A percentile compares a stretch with the other conserved stretches of the same genome.
These are phyloP conservation scores for Tulasnella calospora DNA, from an alignment of 768 basidiomycete species.

Conservation along the genomic window DNA sequence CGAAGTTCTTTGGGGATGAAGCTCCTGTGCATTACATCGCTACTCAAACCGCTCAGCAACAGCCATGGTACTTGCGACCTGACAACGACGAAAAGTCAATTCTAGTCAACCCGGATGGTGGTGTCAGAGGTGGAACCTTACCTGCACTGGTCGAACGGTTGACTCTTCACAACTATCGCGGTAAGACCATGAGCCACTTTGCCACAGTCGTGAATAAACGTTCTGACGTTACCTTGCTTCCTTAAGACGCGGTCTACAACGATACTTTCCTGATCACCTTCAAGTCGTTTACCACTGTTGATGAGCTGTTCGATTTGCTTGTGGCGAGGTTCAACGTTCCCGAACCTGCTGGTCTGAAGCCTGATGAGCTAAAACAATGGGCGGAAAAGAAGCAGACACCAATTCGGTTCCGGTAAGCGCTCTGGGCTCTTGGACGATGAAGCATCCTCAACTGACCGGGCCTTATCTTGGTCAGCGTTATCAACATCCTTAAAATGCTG, in stretches of 20 bases:
- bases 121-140: slow-evolving; percentile 81
- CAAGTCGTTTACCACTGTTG: slow-evolving; percentile 83
- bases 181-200: slow-evolving; percentile 43
- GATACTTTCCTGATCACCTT: slow-evolving; percentile 94
- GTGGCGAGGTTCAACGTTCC: slow-evolving; percentile 73
- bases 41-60: slow-evolving; percentile 41
- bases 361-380: slow-evolving; percentile 71
- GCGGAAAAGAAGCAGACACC: slow-evolving; percentile 76
- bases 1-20: slow-evolving; percentile 60
- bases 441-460: not conserved
- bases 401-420: slow-evolving; percentile 73
- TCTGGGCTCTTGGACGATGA: too few species aligned
- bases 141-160: slow-evolving; percentile 81
- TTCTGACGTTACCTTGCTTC: slow-evolving; percentile 7
- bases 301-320: slow-evolving; percentile 77
- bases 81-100: slow-evolving; percentile 78
- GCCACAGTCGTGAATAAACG: not conserved
- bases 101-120: slow-evolving; percentile 75
- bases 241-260: slow-evolving; percentile 67
- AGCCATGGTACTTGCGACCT: slow-evolving; percentile 81
- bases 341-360: slow-evolving; percentile 61
- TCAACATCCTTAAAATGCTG: slow-evolving; percentile 91
- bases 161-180: slow-evolving; percentile 83
- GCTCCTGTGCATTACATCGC: slow-evolving; percentile 46
- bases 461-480: slow-evolving; percentile 51